Base-by-base conservation (phyloP, 805 yeast species). In the Hanseniaspora lachancei region DNA sequence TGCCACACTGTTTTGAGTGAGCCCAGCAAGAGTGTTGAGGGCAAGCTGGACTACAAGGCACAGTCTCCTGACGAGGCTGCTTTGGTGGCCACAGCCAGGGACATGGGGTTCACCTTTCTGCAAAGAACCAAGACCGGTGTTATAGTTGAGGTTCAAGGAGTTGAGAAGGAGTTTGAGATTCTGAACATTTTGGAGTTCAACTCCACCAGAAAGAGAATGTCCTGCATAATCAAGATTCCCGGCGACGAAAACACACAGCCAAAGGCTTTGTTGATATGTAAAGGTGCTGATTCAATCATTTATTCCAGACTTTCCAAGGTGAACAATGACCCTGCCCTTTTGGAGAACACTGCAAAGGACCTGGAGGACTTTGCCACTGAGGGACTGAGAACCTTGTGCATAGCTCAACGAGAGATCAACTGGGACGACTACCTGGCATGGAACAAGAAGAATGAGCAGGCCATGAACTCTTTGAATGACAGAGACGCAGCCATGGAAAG, bases 11-110 rank as follows among this genome's bases (percentile, higher is more conserved):
- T 86, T 24, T 67, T 86, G 46, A 77, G 81, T 32, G 95, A 86
- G 62, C 76, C 77, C 40, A 81, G 82, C 59, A 81, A 81, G 41
- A 73, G 74, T 27, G 74, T 79, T 60, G 80, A 86, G 2, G 75
- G 70, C 1, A 81, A 75, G 58, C 61, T 77, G 52, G 71, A 78
- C 27, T 69, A 84, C 40, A 82, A 83, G 62, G 93, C 93, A 0
- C 93, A 85, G 65, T 82, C 89, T 27, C 95, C 95, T 0, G 95
- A 86, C 73, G 95, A 86, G 68, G 89, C 89, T 29, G 93, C 95
- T 0, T 74, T 86, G 57, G 95, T 86, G 16, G 82, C 82, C 16
- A 84, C 93, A 21, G 93, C 93, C 0, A 76, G 89, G 65, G 83
- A 84, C 62, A 72, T 84, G 62, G 95, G 95, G 0, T 85, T 79